Conservation (phyloP, 2,329 filamentous ascomycete species). For the Apiospora kogelbergensis region DNA sequence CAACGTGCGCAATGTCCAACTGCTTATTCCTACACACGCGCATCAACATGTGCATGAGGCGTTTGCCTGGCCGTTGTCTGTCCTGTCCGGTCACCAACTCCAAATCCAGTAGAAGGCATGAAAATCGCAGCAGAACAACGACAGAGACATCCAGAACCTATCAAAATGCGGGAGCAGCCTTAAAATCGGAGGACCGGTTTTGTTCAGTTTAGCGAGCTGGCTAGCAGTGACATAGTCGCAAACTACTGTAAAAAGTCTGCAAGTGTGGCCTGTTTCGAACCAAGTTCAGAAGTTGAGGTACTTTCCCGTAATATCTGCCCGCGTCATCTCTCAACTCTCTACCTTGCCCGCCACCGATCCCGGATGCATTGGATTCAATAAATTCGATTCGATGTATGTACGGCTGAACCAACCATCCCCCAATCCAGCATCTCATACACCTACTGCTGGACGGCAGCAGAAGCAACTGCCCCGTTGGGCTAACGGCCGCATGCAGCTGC, state of each 20-base stretch:
- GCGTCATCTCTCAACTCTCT: neutral
- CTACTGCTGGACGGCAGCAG: neutral
- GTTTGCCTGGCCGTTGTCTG: neutral
- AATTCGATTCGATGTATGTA: neutral
- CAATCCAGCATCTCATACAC: neutral
- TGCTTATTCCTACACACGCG: neutral
- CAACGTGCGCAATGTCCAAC: slow-evolving; percentile 3
- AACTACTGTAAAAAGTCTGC: neutral
- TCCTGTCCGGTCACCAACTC: neutral
- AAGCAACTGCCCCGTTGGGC: slow-evolving; percentile 2
- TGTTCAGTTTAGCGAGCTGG: neutral
- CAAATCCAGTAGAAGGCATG: neutral
- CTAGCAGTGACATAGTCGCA: neutral
- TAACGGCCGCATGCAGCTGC: neutral
- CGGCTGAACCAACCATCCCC: neutral
- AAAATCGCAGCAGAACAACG: neutral
- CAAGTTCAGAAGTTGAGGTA: neutral
- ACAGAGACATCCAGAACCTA: neutral
- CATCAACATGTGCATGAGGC: too few relatives aligned
- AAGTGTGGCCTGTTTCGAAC: neutral
- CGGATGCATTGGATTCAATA: slow-evolving; percentile 2
- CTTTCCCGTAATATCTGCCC: neutral
- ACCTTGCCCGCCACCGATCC: neutral
- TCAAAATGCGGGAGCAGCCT: slow-evolving; percentile 5
- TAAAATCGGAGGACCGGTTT: neutral